Evolutionary conservation across 2,329 filamentous ascomycete genomes (phyloP).

Genomic region (Penicillium thymicola): DNA sequence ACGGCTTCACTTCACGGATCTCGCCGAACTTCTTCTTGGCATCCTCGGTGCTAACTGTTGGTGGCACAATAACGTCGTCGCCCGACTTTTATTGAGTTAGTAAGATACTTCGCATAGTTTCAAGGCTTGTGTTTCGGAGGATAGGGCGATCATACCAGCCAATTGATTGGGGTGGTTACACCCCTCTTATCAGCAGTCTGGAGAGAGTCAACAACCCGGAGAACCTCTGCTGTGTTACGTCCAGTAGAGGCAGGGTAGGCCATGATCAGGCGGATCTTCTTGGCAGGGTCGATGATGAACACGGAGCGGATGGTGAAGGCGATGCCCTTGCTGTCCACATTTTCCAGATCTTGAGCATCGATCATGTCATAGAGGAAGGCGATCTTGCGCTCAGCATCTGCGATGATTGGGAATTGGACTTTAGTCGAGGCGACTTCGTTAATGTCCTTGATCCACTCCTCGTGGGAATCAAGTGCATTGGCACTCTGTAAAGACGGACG

Average conservation of each 20-base stretch:
- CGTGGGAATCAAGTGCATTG: conserved; percentile 78
- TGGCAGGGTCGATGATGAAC: conserved; percentile 90
- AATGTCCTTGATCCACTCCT: conserved; percentile 85
- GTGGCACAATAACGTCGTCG: conserved; percentile 90
- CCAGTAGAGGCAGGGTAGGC: conserved; percentile 90
- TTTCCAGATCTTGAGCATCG: conserved; percentile 76
- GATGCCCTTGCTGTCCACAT: conserved; percentile 70
- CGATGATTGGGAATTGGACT: conserved; percentile 74
- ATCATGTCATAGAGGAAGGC: conserved; percentile 78
- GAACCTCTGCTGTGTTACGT: conserved; percentile 75
- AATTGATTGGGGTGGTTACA: conserved; percentile 86
- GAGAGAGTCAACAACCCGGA: conserved; percentile 74
- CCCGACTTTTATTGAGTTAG: conserved; percentile 49
- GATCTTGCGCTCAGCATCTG: conserved; percentile 74
- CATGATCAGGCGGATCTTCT: conserved; percentile 90
- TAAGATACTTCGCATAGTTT: background rate
- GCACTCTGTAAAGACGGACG: conserved; percentile 50
- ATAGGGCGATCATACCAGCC: conserved; percentile 44
- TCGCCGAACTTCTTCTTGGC: conserved; percentile 85
- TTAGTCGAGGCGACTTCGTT: conserved; percentile 67
- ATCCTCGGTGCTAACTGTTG: conserved; percentile 75
- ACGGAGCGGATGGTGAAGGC: conserved; percentile 90
- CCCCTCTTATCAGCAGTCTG: conserved; percentile 85
- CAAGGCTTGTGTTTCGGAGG: background rate
- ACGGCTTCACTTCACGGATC: conserved; percentile 59